Base-by-base conservation (phyloP, 2,329 filamentous ascomycete species). In the Nannizziopsis arthrosporioides region DNA sequence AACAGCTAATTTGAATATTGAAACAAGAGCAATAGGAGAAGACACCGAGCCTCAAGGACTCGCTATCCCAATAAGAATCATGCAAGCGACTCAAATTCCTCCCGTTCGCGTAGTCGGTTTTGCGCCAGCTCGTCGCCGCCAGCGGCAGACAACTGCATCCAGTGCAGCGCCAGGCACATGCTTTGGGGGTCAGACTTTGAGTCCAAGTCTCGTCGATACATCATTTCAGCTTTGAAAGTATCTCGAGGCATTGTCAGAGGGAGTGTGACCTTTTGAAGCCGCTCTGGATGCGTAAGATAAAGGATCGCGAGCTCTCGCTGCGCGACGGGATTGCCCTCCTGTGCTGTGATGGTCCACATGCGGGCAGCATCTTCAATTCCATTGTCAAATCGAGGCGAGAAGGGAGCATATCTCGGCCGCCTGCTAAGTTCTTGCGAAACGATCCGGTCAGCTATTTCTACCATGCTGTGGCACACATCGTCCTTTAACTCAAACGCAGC, bases 101-200 rank as follows among this genome's bases (percentile, higher is more conserved):
- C 74, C 41, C 76, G 67, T 68, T 93, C 85, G 54, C 82, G 76
- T 64, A 95, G 69, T 67, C 90, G 89, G 63, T 82, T 84, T 61
- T 80, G 82, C 15, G 90, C 90, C 56, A 94, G 71, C 60, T 84
- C 78, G 63, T 96, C 90, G 1, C 88, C 88, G n/a, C 88, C 88
- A 47, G 77, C 76, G 57, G 86, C 84, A 34, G 85, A 88, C 55
- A 85, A 74, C 68, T 90, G 86, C 88, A 96, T 95, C 89, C 90
- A 96, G 71, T 96, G 90, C 66, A 93, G 81, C 8, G 90, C 90
- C 49, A 94, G 79, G 59, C 89, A 95, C 85, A 96, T 92, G 37
- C 88, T 80, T 47, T 83, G 83, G 1, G 86, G 85, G 63, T 95
- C 87, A 51, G 82, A 88, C 55, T 86, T 74, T 12, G 75, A 72